Base-by-base conservation (phyloP, 495 filamentous ascomycete genomes). In the Rostrohypoxylon terebratum region DNA sequence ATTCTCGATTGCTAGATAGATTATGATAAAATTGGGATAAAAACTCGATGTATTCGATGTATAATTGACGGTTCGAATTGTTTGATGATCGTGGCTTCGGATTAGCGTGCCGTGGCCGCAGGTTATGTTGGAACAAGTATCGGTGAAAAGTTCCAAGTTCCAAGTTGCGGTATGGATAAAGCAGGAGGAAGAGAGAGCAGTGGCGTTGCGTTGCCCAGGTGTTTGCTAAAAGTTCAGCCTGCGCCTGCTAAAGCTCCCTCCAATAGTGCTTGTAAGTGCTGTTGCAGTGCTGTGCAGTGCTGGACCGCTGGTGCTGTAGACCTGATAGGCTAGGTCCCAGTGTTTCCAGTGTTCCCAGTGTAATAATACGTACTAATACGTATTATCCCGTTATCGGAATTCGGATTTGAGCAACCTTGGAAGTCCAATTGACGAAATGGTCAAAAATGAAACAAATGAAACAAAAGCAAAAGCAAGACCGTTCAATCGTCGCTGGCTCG, bases 131-230 rank as follows among this genome's bases (percentile, higher is more conserved):
- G 40, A 50, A 53, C 33, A 66, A 63, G 25, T 48, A 55, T 69
- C 66, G 71, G 71, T 74, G 71, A 70, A 70, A 67, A 74, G n/a
- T n/a, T n/a, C n/a, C n/a, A n/a, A n/a, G n/a, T n/a, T n/a, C n/a
- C n/a, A n/a, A n/a, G 77, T 90, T 88, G 75, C 83, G 90, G 38
- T 84, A 83, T 67, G 87, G 84, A 57, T 87, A 75, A 61, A 87
- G 84, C 36, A 81, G n/a, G n/a, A n/a, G n/a, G n/a, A n/a, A n/a
- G n/a, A n/a, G n/a, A n/a, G 74, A 16, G 34, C 23, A 53, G 48
- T 28, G 48, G 48, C 23, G 48, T 40, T 28, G 28, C 28, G 28
- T 28, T 28, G 28, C 28, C 28, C 28, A 13, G 14, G 21, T 58
- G 71, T 69, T 69, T 69, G 71, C 48, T 69, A 11, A 14, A 63